Conservation (phyloP, 345 rosid species). For the Hirschfeldia incana region DNA sequence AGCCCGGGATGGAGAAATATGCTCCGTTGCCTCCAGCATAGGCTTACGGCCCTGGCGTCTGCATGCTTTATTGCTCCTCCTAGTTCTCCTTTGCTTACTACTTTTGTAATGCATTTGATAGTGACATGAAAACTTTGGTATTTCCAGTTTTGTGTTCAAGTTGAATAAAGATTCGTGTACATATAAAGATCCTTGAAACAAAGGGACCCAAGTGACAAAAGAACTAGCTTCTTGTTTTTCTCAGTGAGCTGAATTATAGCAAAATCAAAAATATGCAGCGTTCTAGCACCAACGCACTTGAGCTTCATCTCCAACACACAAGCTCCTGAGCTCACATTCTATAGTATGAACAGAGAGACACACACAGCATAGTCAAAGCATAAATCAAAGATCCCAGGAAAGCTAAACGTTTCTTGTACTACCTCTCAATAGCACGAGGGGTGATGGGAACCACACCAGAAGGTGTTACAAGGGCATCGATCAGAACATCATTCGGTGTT, state of each 20-base stretch:
- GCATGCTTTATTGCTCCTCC: slow-evolving; percentile 96
- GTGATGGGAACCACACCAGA: slow-evolving; percentile 66
- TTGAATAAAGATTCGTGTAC: too few relatives aligned
- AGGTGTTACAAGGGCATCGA: slow-evolving; percentile 81
- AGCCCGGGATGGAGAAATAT: slow-evolving; percentile 93
- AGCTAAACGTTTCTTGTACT: not conserved
- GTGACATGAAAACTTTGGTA: too few relatives aligned
- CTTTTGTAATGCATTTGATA: slow-evolving; percentile 19
- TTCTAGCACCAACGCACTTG: too few relatives aligned
- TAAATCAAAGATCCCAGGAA: not conserved
- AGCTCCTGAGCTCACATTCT: slow-evolving; percentile 34
- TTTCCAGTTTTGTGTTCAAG: too few relatives aligned
- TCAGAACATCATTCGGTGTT: slow-evolving; percentile 58
- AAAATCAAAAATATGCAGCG: too few relatives aligned
- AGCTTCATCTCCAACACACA: slow-evolving; percentile 16
- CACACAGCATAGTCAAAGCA: slow-evolving; percentile 5
- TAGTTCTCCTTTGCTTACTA: slow-evolving; percentile 36
- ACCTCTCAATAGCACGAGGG: slow-evolving; percentile 68
- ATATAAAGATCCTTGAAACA: too few relatives aligned
- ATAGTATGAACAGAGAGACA: not conserved
- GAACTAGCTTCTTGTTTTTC: too few relatives aligned
- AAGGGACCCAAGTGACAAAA: too few relatives aligned
- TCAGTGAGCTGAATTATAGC: not conserved
- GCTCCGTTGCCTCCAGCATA: slow-evolving; percentile 97
- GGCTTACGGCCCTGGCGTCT: slow-evolving; percentile 97